phyloP scores from a whole-genome alignment of 192 early-diverging fungal genomes.

The Podila verticillata region DNA sequence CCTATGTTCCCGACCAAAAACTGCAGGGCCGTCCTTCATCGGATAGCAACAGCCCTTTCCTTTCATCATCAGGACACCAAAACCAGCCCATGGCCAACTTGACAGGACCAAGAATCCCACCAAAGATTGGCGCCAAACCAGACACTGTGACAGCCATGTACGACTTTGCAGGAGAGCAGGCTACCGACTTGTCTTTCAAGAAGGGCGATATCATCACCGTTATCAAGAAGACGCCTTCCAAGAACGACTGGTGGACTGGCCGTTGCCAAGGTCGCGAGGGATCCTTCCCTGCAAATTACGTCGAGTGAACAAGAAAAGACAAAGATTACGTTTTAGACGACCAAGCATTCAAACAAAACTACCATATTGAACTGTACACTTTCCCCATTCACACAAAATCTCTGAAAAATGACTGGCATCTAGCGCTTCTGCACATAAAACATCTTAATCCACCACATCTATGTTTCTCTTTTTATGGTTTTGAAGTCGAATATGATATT shows the following conservation, averaged over 20 bases:
- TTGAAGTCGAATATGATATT: background rate
- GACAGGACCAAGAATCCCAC: conserved; percentile 16
- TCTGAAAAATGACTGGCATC: too few relatives aligned
- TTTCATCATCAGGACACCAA: conserved; percentile 1
- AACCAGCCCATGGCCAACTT: conserved; percentile 11
- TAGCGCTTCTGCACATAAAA: too few relatives aligned
- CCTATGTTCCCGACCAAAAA: background rate
- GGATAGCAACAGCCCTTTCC: conserved; percentile 18
- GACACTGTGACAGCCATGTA: conserved; percentile 76
- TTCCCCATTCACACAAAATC: too few relatives aligned
- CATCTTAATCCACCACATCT: too few relatives aligned
- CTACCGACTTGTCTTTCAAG: conserved; percentile 82
- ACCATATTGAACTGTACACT: background rate
- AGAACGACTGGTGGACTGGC: conserved; percentile 95
- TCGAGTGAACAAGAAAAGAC: background rate
- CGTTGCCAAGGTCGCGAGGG: conserved; percentile 67
- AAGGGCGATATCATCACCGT: conserved; percentile 87
- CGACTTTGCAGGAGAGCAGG: conserved; percentile 80
- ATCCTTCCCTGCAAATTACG: conserved; percentile 14
- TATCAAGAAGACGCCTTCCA: conserved; percentile 66
- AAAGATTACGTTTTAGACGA: too few relatives aligned
- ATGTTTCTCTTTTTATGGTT: too few relatives aligned
- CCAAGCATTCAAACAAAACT: too few relatives aligned
- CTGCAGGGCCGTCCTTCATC: background rate
- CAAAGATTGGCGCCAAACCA: background rate